These are phyloP conservation scores for Penicillium ochrochloron DNA, from an alignment of 495 filamentous ascomycete genomes.

Conservation along the genomic window DNA sequence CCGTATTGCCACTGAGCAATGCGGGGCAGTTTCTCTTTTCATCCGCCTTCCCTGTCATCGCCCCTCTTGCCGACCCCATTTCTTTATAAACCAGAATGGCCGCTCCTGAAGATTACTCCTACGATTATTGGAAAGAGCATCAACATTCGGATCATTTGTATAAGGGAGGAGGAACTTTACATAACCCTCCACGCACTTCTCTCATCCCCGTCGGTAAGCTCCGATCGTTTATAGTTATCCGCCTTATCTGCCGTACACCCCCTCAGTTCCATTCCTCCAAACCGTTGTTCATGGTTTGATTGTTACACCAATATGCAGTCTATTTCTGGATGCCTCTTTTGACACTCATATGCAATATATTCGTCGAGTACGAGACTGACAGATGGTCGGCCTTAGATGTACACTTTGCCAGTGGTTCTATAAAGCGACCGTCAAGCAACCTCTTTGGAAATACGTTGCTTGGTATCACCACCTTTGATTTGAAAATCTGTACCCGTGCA, in stretches of 20 bases:
- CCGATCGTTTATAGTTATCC: constrained; percentile 27
- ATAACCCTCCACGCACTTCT: background rate
- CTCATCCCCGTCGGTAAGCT: constrained; percentile 21
- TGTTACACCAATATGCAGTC: constrained; percentile 17
- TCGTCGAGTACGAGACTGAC: constrained; percentile 13
- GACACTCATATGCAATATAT: constrained; percentile 6
- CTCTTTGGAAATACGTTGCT: constrained; percentile 1
- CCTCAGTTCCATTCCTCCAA: constrained; percentile 7
- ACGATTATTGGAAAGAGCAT: background rate
- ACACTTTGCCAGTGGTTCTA: background rate
- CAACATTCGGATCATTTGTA: background rate
- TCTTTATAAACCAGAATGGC: constrained; percentile 20
- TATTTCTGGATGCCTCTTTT: constrained; percentile 17
- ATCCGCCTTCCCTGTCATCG: background rate
- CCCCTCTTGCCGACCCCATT: constrained; percentile 1
- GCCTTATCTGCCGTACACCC: constrained; percentile 25
- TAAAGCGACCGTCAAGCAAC: background rate
- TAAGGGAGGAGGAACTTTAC: background rate
- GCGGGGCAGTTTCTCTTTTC: constrained; percentile 9
- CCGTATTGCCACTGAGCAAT: constrained; percentile 10
- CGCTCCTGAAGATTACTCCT: background rate
- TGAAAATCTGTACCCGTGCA: background rate
- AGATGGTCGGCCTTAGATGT: constrained; percentile 5
- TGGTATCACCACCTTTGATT: background rate
- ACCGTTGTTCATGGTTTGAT: constrained; percentile 15